Percentiles rank a stretch among this genome's conserved stretches.
These are phyloP conservation scores for Boletus rubropictus DNA, from an alignment of 768 basidiomycete genomes.

Conservation along the genomic window DNA sequence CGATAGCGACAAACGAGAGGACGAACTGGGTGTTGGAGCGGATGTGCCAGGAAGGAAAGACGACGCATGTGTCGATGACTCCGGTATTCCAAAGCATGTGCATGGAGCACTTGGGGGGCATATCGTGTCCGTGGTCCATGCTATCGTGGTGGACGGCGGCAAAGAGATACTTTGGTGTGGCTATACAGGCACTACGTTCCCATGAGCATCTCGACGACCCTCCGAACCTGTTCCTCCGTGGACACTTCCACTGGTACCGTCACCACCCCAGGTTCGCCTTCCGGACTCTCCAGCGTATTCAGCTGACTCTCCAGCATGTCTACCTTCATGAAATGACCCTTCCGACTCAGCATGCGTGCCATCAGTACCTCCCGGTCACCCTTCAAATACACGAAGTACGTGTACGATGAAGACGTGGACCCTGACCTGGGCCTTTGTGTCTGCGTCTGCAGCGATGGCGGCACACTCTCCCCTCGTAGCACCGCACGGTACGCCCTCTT, in stretches of 20 bases:
- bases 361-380: slow-evolving; percentile 51
- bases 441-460: not conserved
- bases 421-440: not conserved
- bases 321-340: slow-evolving; percentile 81
- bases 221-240: slow-evolving; percentile 52
- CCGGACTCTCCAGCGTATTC: slow-evolving; percentile 61
- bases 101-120: slow-evolving; percentile 55
- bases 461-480: slow-evolving; percentile 43
- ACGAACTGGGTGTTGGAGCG: slow-evolving; percentile 49
- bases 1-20: slow-evolving; percentile 60
- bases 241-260: slow-evolving; percentile 47
- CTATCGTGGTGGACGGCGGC: not conserved
- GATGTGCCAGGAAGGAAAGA: slow-evolving; percentile 78
- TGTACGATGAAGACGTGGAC: slow-evolving; percentile 34
- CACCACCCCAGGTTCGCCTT: slow-evolving; percentile 63
- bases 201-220: slow-evolving; percentile 26
- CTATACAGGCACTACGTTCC: no score
- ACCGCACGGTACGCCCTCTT: slow-evolving; percentile 78
- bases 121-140: slow-evolving; percentile 47
- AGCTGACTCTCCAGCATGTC: slow-evolving; percentile 79
- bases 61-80: slow-evolving; percentile 73
- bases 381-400: slow-evolving; percentile 78
- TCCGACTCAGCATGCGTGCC: slow-evolving; percentile 57
- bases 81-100: slow-evolving; percentile 88
- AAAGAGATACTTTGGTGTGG: not conserved